Conservation (phyloP, 2,329 filamentous ascomycete species). For the Aspergillus aculeatinus region DNA sequence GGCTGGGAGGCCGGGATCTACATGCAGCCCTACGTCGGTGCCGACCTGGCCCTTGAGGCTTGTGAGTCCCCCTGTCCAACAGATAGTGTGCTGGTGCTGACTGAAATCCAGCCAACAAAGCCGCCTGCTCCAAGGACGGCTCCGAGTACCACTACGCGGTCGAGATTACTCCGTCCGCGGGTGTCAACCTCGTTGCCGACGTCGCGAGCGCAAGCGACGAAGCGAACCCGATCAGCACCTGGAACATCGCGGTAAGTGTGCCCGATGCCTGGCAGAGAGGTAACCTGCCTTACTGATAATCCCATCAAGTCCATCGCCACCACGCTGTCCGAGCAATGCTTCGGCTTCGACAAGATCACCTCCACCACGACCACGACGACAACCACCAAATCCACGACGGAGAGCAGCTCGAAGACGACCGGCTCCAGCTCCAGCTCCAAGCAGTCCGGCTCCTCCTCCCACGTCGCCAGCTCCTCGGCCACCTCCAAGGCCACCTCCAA, state of each 20-base stretch:
- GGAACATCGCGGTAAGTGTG: constrained; percentile 15
- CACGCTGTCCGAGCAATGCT: constrained; percentile 3
- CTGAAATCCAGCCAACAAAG: constrained; percentile 9
- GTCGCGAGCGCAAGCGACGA: constrained; percentile 11
- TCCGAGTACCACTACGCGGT: constrained; percentile 6
- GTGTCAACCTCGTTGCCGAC: constrained; percentile 16
- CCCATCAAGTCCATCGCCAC: constrained; percentile 1
- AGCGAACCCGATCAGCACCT: constrained; percentile 9
- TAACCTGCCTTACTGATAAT: not conserved
- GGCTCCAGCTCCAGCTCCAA: not conserved
- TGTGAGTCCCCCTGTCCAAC: constrained; percentile 11
- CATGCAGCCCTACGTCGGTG: constrained; percentile 18
- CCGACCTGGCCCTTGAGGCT: constrained; percentile 12
- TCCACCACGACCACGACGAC: constrained; percentile 1
- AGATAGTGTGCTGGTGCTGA: constrained; percentile 4
- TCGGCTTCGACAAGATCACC: constrained; percentile 7
- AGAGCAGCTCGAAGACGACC: not conserved
- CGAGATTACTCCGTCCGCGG: constrained; percentile 11
- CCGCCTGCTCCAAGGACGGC: constrained; percentile 6
- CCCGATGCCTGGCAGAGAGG: not conserved
- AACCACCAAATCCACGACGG: not conserved
- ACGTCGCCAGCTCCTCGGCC: not conserved
- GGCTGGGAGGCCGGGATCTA: constrained; percentile 22
- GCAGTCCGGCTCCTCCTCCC: not conserved
- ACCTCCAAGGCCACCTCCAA: not conserved